These are phyloP conservation scores for Suillus ampliporus DNA, from an alignment of 768 basidiomycete species.

Conservation along the genomic window DNA sequence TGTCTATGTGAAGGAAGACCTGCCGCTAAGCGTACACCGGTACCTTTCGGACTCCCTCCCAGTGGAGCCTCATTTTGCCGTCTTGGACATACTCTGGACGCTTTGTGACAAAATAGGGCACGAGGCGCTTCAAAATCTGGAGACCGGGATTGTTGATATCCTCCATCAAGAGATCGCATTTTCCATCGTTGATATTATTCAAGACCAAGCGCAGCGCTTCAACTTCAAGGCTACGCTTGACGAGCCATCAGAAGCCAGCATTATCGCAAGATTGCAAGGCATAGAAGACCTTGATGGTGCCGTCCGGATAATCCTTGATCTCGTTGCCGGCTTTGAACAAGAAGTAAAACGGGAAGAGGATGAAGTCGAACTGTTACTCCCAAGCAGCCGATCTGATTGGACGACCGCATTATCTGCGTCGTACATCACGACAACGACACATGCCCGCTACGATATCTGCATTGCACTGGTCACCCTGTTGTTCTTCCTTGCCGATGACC, in stretches of 20 bases:
- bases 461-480: conserved; percentile 68
- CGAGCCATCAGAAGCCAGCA: conserved; percentile 64
- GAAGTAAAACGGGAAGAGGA: conserved; percentile 80
- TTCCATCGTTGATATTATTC: conserved; percentile 75
- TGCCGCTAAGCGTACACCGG: conserved; percentile 63
- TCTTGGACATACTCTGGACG: conserved; percentile 68
- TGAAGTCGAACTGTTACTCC: conserved; percentile 60
- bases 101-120: conserved; percentile 65
- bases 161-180: conserved; percentile 81
- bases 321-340: conserved; percentile 72
- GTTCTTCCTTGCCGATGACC: conserved; percentile 71
- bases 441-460: conserved; percentile 78
- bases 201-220: conserved; percentile 62
- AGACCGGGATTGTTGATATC: conserved; percentile 63
- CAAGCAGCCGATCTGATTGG: conserved; percentile 65
- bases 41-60: conserved; percentile 49
- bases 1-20: conserved; percentile 65
- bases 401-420: conserved; percentile 62
- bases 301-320: conserved; percentile 63
- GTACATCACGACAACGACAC: conserved; percentile 65
- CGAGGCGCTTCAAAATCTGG: conserved; percentile 59
- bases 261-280: conserved; percentile 61
- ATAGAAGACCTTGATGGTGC: conserved; percentile 61
- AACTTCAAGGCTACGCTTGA: conserved; percentile 63
- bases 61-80: conserved; percentile 56